A percentile compares a stretch with the other conserved stretches of the same genome.
phyloP scores from a whole-genome alignment of 2,329 filamentous ascomycete species.

The Colletotrichum euphorbiae region DNA sequence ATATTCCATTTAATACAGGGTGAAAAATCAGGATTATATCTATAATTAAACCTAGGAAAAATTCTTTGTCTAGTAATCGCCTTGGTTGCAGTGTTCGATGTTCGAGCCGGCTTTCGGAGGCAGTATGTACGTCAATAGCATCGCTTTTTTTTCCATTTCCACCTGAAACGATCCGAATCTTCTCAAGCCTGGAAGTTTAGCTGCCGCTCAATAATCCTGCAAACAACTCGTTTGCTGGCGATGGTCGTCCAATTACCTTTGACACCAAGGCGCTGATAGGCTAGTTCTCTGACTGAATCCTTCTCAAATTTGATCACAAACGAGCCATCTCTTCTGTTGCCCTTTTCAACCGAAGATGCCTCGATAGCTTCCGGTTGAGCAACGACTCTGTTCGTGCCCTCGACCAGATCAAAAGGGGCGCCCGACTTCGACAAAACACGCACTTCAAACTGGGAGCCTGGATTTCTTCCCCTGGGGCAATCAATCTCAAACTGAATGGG shows the following conservation, averaged over 20 bases:
- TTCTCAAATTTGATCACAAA: conserved; percentile 39
- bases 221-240: not conserved
- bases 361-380: conserved; percentile 38
- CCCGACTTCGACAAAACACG: conserved; percentile 41
- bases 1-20: too few species aligned
- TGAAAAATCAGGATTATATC: too few species aligned
- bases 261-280: conserved; percentile 41
- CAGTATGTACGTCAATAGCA: too few species aligned
- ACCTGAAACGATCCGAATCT: too few species aligned
- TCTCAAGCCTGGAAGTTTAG: not conserved
- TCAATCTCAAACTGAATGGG: conserved; percentile 43
- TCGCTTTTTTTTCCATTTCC: too few species aligned
- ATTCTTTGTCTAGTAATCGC: too few species aligned
- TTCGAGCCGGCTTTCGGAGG: too few species aligned
- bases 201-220: not conserved
- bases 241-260: conserved; percentile 37
- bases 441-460: conserved; percentile 34
- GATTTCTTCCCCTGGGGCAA: conserved; percentile 22
- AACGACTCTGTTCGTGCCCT: conserved; percentile 45
- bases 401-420: conserved; percentile 44
- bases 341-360: conserved; percentile 25
- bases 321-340: conserved; percentile 19
- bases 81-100: too few species aligned
- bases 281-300: conserved; percentile 31
- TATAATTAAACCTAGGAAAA: too few species aligned